Base-by-base conservation (phyloP, 495 filamentous ascomycete species). In the Parmelia sp. region DNA sequence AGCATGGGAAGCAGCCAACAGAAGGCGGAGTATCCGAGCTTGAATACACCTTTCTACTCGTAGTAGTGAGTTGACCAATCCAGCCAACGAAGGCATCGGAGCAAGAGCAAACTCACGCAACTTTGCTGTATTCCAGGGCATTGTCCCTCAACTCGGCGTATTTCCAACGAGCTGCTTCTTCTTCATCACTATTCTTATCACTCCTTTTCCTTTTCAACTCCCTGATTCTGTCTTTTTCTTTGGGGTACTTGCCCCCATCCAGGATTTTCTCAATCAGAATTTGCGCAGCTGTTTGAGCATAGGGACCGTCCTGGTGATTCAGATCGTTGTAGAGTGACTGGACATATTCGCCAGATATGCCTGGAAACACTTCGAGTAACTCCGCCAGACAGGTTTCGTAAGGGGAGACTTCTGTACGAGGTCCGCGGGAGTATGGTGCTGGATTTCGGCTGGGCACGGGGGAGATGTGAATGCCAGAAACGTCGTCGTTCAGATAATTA, bases 331-430 rank as follows among this genome's bases (percentile, higher is more conserved):
- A 80, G 19, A 82, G 69, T 47, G 70, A 70, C 33, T 70, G 64
- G 6, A 83, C 73, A 65, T 80, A 70, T 37, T 78, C 69, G 23
- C 72, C 72, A 60, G 74, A 77, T 49, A 83, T 79, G 55, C 78
- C 80, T 7, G 82, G 82, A 61, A 83, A 84, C 27, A 84, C 68
- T 31, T 76, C 72, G 11, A 79, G 27, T 27, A 83, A 69, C 74
- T 77, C 70, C 57, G 61, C 61, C 67, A 82, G 61, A 74, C 75
- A 65, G 74, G 71, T 64, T 67, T 76, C 56, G 61, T 64, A 71
- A 6, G 56, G 47, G 49, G 40, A 31, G 57, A 31, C 21, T 23
- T 31, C 23, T 17, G 35, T 39, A 33, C n/a, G 56, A 37, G 35
- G 12, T 53, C 11, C 12, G 25, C 49, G 15, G 49, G 27, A 6